These are phyloP conservation scores for Solanum microdontum DNA, from an alignment of 257 asterid genomes.

Conservation along the genomic window DNA sequence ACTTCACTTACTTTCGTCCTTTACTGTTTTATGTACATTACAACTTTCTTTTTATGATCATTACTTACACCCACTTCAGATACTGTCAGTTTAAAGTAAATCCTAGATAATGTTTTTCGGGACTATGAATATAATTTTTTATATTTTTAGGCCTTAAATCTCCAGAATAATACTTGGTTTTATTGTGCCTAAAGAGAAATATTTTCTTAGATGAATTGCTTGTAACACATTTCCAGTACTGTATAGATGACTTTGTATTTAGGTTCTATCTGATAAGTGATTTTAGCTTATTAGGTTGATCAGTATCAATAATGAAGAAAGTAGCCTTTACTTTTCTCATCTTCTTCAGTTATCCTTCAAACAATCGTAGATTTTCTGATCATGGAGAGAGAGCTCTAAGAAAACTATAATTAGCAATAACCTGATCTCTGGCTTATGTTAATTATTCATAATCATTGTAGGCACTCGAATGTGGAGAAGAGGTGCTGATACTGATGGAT, in stretches of 20 bases:
- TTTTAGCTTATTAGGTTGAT: background rate
- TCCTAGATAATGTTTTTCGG: background rate
- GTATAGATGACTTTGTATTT: background rate
- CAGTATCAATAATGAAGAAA: background rate
- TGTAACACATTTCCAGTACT: background rate
- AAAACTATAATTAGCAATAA: background rate
- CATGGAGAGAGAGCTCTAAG: background rate
- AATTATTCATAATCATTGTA: background rate
- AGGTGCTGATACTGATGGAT: slow-evolving; percentile 98
- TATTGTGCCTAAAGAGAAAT: background rate
- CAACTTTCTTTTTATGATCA: background rate
- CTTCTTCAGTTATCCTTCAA: background rate
- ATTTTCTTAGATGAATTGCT: background rate
- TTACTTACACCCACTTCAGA: background rate
- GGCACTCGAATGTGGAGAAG: slow-evolving; percentile 99
- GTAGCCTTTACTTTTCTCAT: background rate
- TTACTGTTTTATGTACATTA: background rate
- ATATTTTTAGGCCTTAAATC: background rate
- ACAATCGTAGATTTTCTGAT: background rate
- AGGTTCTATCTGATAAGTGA: background rate
- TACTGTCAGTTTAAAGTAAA: background rate
- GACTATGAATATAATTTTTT: background rate
- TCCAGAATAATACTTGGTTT: background rate
- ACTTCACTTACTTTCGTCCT: background rate
- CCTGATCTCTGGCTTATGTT: background rate